Evolutionary conservation across 2,329 filamentous ascomycete genomes (phyloP).

Genomic region (Orbilia blumenaviensis): DNA sequence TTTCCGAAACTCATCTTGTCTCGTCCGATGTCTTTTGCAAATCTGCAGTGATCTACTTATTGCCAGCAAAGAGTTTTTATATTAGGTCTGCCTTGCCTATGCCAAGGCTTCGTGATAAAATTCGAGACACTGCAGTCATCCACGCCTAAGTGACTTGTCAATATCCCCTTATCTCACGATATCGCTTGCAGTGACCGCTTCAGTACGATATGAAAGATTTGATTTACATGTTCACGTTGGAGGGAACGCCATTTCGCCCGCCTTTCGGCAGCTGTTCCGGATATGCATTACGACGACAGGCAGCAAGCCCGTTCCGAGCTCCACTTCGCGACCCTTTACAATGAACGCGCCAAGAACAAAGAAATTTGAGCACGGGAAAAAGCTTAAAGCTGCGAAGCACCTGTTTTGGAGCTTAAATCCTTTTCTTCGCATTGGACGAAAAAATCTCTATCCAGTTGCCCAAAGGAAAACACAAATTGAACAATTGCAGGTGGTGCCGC

Average conservation of each 20-base stretch:
- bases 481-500: background rate
- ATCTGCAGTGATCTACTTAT: no score
- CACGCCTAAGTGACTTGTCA: background rate
- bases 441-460: background rate
- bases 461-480: background rate
- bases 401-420: constrained; percentile 2
- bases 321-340: background rate
- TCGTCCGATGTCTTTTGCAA: constrained; percentile 2
- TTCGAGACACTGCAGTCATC: background rate
- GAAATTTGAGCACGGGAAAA: background rate
- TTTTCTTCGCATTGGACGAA: background rate
- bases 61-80: background rate
- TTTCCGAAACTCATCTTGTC: background rate
- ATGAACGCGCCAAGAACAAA: constrained; percentile 6
- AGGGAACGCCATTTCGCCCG: background rate
- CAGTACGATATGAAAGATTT: no score
- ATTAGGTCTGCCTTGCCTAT: background rate
- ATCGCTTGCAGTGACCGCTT: no score
- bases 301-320: constrained; percentile 2
- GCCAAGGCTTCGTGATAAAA: background rate
- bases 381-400: background rate
- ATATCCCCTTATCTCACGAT: no score
- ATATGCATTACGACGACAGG: background rate
- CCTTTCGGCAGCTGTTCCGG: constrained; percentile 7
- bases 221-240: no score